Evolutionary conservation across 306 rosid species (phyloP).

Genomic region (Citrullus mucosospermus): DNA sequence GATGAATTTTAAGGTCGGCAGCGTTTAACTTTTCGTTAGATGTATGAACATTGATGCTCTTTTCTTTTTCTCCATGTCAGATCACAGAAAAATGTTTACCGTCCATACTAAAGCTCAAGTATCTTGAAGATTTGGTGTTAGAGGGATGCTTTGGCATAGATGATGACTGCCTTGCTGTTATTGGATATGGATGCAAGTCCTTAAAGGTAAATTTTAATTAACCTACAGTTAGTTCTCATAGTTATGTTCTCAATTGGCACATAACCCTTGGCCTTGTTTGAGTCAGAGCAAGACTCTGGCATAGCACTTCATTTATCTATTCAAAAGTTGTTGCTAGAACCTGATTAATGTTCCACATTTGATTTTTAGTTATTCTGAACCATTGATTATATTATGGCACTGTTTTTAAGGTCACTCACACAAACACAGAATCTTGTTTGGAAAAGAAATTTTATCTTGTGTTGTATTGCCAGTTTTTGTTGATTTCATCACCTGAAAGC

Average conservation of each 20-base stretch:
- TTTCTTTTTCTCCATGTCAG: conserved; percentile 22
- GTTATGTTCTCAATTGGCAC: neutral
- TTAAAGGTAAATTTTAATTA: conserved; percentile 45
- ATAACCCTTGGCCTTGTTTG: neutral
- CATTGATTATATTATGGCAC: neutral
- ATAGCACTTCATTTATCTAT: neutral
- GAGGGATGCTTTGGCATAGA: conserved; percentile 88
- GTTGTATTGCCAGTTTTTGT: neutral
- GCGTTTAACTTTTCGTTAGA: neutral
- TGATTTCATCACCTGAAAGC: conserved; percentile 9
- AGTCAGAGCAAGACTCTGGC: neutral
- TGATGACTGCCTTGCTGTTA: conserved; percentile 44
- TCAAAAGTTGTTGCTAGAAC: neutral
- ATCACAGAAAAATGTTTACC: conserved; percentile 76
- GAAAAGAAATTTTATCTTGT: no score
- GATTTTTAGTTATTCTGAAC: neutral
- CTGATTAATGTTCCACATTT: neutral
- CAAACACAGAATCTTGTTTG: neutral
- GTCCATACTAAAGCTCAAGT: conserved; percentile 51
- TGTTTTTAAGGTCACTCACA: neutral
- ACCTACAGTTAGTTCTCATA: neutral
- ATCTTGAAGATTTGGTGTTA: conserved; percentile 74
- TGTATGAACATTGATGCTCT: neutral
- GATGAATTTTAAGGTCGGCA: neutral
- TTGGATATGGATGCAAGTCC: conserved; percentile 60